A percentile compares a stretch with the other conserved stretches of the same genome.
phyloP scores from a whole-genome alignment of 2,329 filamentous ascomycete genomes.

The Stagonosporopsis cucurbitacearum region DNA sequence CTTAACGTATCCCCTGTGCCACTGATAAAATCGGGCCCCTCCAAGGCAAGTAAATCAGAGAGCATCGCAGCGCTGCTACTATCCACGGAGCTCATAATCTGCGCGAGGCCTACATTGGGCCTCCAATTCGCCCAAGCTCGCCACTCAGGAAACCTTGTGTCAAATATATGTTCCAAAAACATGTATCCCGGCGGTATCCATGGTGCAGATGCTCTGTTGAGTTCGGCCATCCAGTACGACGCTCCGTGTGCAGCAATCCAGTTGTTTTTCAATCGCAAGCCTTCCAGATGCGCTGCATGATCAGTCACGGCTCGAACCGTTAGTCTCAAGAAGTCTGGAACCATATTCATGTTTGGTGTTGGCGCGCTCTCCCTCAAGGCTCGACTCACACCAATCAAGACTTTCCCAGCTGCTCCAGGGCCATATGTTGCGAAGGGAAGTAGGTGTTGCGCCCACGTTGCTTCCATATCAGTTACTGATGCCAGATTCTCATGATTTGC shows the following conservation, averaged over 20 bases:
- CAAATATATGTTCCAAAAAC: slow-evolving; percentile 32
- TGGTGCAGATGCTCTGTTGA: slow-evolving; percentile 16
- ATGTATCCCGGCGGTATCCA: slow-evolving; percentile 19
- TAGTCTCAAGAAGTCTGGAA: slow-evolving; percentile 34
- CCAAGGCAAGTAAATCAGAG: slow-evolving; percentile 34
- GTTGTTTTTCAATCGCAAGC: slow-evolving; percentile 30
- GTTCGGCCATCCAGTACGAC: slow-evolving; percentile 31
- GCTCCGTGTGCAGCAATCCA: slow-evolving; percentile 32
- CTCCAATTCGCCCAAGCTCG: slow-evolving; percentile 41
- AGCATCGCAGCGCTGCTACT: slow-evolving; percentile 23
- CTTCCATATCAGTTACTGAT: slow-evolving; percentile 36
- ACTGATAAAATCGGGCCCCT: slow-evolving; percentile 41
- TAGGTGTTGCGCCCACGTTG: slow-evolving; percentile 33
- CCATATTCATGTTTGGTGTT: slow-evolving; percentile 23
- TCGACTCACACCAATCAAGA: slow-evolving; percentile 32
- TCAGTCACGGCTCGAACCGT: slow-evolving; percentile 28
- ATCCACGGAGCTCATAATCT: slow-evolving; percentile 21
- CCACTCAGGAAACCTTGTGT: slow-evolving; percentile 37
- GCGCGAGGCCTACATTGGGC: slow-evolving; percentile 30
- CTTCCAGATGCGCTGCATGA: slow-evolving; percentile 35
- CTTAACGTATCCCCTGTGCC: slow-evolving; percentile 24
- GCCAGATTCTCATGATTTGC: slow-evolving; percentile 34
- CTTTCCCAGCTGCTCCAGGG: slow-evolving; percentile 29
- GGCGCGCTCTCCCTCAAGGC: slow-evolving; percentile 19
- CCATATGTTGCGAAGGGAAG: slow-evolving; percentile 36